Conservation (phyloP, 1,139 yeast species). For the Candida mesenterica region DNA sequence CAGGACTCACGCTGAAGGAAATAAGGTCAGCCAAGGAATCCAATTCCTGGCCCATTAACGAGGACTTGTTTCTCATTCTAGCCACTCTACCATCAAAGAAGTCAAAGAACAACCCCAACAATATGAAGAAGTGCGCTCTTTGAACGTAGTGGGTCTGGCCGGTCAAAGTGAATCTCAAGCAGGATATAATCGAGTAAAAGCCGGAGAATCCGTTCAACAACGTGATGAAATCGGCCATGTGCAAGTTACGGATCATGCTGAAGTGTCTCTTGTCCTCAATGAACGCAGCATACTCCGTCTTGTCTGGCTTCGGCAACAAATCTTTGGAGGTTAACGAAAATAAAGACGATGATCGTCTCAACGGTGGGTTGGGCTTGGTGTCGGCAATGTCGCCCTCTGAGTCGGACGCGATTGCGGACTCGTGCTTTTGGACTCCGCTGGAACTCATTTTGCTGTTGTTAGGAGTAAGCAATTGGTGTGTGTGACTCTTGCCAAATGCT, state of each 20-base stretch:
- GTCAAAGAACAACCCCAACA: constrained; percentile 89
- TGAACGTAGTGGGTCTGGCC: constrained; percentile 69
- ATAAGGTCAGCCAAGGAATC: constrained; percentile 94
- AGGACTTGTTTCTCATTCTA: constrained; percentile 84
- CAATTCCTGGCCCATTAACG: constrained; percentile 95
- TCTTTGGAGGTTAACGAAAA: constrained; percentile 35
- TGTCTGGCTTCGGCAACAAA: constrained; percentile 59
- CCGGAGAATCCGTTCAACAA: constrained; percentile 88
- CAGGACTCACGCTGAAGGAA: constrained; percentile 92
- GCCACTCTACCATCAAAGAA: constrained; percentile 98
- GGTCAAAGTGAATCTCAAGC: constrained; percentile 76
- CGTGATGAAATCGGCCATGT: constrained; percentile 94
- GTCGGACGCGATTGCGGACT: constrained; percentile 40
- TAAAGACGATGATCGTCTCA: constrained; percentile 44
- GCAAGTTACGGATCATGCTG: constrained; percentile 73
- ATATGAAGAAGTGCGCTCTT: constrained; percentile 85
- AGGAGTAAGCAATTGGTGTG: neutral
- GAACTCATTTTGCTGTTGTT: constrained; percentile 13
- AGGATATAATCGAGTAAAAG: constrained; percentile 82
- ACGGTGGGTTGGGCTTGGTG: constrained; percentile 22
- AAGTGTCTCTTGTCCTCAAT: constrained; percentile 79
- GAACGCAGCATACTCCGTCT: constrained; percentile 72
- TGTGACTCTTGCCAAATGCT: too few species aligned
- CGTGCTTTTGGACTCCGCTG: constrained; percentile 21
- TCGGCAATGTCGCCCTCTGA: constrained; percentile 33